These are phyloP conservation scores for Anastatica hierochuntica DNA, from an alignment of 345 rosid species.

Conservation along the genomic window DNA sequence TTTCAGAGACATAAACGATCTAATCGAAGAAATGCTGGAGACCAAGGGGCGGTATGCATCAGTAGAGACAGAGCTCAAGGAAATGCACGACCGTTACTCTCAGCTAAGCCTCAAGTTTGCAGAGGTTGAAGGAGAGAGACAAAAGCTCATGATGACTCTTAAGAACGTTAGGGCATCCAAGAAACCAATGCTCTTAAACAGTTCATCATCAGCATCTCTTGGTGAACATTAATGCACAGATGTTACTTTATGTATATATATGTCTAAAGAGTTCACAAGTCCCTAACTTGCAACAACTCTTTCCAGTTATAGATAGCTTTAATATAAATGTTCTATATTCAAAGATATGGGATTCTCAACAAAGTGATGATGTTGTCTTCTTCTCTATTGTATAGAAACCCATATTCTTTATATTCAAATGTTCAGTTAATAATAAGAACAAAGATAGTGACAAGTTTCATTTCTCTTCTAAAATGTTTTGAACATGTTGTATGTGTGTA, in stretches of 20 bases:
- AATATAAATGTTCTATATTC: neutral
- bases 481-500: neutral
- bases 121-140: constrained; percentile 97
- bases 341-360: neutral
- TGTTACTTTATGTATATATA: constrained; percentile 4
- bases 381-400: neutral
- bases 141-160: constrained; percentile 92
- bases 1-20: constrained; percentile 84
- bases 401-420: neutral
- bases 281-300: too few species aligned
- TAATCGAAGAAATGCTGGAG: constrained; percentile 76
- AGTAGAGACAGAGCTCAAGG: constrained; percentile 73
- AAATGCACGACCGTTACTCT: constrained; percentile 92
- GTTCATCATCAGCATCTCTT: constrained; percentile 39
- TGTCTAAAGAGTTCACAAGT: neutral
- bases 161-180: constrained; percentile 70
- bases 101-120: constrained; percentile 94
- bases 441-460: neutral
- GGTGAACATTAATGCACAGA: constrained; percentile 38
- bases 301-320: neutral
- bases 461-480: neutral
- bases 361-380: neutral
- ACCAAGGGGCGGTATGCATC: constrained; percentile 55
- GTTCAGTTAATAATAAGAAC: neutral
- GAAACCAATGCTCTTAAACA: constrained; percentile 37